A percentile compares a stretch with the other conserved stretches of the same genome.
phyloP scores from a whole-genome alignment of 768 basidiomycete species.

The Porpolomopsis calyptriformis region DNA sequence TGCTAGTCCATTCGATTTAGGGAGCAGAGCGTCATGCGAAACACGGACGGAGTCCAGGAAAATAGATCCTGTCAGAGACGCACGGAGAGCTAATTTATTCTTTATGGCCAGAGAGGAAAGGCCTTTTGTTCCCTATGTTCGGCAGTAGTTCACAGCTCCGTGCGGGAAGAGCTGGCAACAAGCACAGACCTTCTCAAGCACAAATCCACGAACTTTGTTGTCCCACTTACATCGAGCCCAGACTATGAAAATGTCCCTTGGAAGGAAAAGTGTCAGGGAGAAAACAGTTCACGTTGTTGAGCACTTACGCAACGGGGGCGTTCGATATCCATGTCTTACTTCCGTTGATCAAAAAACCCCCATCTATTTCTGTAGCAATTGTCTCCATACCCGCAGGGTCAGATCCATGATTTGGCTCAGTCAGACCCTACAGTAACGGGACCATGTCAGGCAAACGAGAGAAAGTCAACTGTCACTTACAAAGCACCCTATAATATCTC shows the following conservation, averaged over 20 bases:
- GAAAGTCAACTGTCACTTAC: slow-evolving; percentile 36
- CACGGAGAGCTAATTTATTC: slow-evolving; percentile 87
- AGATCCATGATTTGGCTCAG: slow-evolving; percentile 94
- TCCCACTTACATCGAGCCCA: slow-evolving; percentile 98
- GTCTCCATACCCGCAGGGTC: slow-evolving; percentile 99
- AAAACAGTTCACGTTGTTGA: slow-evolving; percentile 7
- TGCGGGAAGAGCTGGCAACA: neutral
- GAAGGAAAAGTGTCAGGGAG: neutral
- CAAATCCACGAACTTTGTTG: slow-evolving; percentile 76
- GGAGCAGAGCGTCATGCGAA: slow-evolving; percentile 63
- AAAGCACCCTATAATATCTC: slow-evolving; percentile 86
- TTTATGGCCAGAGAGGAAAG: slow-evolving; percentile 80
- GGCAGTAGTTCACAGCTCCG: neutral
- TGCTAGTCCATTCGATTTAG: slow-evolving; percentile 64
- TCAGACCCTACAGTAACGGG: slow-evolving; percentile 55
- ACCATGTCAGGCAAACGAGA: slow-evolving; percentile 1
- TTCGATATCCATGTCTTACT: slow-evolving; percentile 99
- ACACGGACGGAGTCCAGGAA: slow-evolving; percentile 89
- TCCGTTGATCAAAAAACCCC: slow-evolving; percentile 79
- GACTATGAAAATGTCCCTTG: slow-evolving; percentile 78
- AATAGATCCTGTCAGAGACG: slow-evolving; percentile 73
- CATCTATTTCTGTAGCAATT: slow-evolving; percentile 71
- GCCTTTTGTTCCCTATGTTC: slow-evolving; percentile 61
- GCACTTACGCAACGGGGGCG: slow-evolving; percentile 73
- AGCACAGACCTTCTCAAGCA: slow-evolving; percentile 69